Evolutionary conservation across 768 basidiomycete species (phyloP).

Genomic region (Psilocybe cyanescens): DNA sequence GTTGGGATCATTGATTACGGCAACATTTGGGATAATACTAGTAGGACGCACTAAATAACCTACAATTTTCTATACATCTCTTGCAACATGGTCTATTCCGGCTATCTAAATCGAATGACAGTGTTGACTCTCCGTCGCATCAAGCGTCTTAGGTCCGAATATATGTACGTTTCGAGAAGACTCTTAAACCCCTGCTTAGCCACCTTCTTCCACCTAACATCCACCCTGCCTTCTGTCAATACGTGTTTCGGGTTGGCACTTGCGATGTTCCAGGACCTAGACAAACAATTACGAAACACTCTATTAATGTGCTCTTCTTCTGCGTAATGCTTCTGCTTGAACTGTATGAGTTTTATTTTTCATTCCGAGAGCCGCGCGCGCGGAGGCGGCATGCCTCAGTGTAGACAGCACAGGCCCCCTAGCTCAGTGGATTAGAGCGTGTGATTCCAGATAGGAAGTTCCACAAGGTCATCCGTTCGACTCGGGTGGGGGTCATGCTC

Average conservation of each 20-base stretch:
- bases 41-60: not conserved
- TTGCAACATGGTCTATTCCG: not conserved
- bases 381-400: not conserved
- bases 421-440: conserved; percentile 44
- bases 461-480: conserved; percentile 56
- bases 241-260: too few relatives aligned
- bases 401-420: conserved; percentile 27
- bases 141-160: too few relatives aligned
- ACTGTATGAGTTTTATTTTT: not conserved
- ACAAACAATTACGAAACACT: too few relatives aligned
- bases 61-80: not conserved
- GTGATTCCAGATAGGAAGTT: conserved; percentile 37
- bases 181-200: too few relatives aligned
- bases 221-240: too few relatives aligned
- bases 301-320: not conserved
- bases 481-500: conserved; percentile 41
- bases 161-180: too few relatives aligned
- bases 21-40: conserved; percentile 9
- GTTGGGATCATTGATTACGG: conserved; percentile 9
- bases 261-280: too few relatives aligned
- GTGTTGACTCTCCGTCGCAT: too few relatives aligned
- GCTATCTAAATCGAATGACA: not conserved
- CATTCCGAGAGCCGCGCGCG: not conserved
- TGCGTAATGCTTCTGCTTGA: not conserved
- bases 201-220: too few relatives aligned